Percentiles rank a stretch among this genome's conserved stretches.
Conservation (phyloP, 2,329 filamentous ascomycete genomes). For the Fusarium sp. region DNA sequence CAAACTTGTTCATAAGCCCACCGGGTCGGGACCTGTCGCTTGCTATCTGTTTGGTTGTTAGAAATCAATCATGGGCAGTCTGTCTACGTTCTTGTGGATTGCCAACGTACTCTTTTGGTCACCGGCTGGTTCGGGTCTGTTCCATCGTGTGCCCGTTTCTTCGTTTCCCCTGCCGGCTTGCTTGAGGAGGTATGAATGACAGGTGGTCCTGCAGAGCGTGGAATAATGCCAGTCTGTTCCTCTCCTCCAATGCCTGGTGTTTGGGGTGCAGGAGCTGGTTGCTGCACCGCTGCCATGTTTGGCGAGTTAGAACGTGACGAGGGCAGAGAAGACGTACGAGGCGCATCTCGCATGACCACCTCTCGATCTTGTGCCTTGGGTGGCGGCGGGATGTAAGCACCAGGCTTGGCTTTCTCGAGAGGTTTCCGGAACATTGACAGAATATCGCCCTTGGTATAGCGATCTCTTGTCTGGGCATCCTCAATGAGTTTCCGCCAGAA, state of each 20-base stretch:
- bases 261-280: conserved; percentile 12
- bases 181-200: conserved; percentile 51
- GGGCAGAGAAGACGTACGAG: conserved; percentile 16
- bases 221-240: conserved; percentile 25
- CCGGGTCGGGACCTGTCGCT: conserved; percentile 45
- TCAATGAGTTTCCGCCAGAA: conserved; percentile 90
- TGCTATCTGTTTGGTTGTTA: conserved; percentile 46
- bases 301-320: conserved; percentile 29
- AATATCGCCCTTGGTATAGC: conserved; percentile 76
- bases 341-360: conserved; percentile 34
- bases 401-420: conserved; percentile 49
- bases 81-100: background rate
- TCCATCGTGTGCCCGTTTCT: conserved; percentile 57
- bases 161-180: conserved; percentile 42
- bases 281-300: conserved; percentile 2
- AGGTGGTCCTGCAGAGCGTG: conserved; percentile 48
- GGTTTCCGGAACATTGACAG: conserved; percentile 59
- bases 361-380: conserved; percentile 25
- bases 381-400: conserved; percentile 31
- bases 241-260: conserved; percentile 32
- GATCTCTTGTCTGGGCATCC: conserved; percentile 76
- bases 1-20: conserved; percentile 51
- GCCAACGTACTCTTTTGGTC: conserved; percentile 54
- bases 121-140: conserved; percentile 45
- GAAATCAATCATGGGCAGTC: conserved; percentile 15